Percentiles rank a stretch among this genome's conserved stretches.
These are phyloP conservation scores for Dichotomocladium elegans DNA, from an alignment of 371 early-diverging fungal species.

Conservation along the genomic window DNA sequence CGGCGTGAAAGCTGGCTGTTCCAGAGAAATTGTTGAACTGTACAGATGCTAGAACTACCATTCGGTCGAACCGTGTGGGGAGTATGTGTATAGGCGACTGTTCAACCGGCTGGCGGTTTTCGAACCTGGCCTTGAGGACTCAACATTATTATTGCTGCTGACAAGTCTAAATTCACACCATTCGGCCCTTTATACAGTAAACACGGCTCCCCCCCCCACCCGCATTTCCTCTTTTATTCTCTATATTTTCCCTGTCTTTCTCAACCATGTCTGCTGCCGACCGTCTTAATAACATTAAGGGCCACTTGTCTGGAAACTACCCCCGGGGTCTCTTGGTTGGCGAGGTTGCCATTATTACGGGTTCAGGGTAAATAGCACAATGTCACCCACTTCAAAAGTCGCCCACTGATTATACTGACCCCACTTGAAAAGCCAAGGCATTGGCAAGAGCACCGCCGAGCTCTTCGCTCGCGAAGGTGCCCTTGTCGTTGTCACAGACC, in stretches of 20 bases:
- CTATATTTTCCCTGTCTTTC: constrained; percentile 7
- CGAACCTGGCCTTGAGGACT: no score
- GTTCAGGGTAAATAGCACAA: constrained; percentile 59
- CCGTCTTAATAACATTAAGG: constrained; percentile 45
- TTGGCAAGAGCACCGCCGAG: constrained; percentile 72
- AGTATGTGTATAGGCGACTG: no score
- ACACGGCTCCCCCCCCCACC: no score
- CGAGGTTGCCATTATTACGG: constrained; percentile 81
- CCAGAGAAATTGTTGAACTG: no score
- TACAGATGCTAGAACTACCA: no score
- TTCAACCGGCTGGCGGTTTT: no score
- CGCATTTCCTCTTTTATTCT: no score
- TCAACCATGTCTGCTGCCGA: constrained; percentile 43
- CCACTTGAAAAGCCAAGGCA: constrained; percentile 58
- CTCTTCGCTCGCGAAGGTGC: constrained; percentile 81
- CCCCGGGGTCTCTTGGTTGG: constrained; percentile 65
- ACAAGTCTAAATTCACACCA: no score
- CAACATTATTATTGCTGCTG: no score
- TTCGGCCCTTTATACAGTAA: no score
- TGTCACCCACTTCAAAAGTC: background rate
- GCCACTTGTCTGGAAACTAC: constrained; percentile 46
- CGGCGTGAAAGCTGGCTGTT: no score
- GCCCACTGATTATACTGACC: background rate
- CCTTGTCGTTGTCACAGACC: constrained; percentile 67
- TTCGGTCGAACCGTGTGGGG: no score